phyloP scores from a whole-genome alignment of 305 asterid genomes.

The Ajuga reptans region DNA sequence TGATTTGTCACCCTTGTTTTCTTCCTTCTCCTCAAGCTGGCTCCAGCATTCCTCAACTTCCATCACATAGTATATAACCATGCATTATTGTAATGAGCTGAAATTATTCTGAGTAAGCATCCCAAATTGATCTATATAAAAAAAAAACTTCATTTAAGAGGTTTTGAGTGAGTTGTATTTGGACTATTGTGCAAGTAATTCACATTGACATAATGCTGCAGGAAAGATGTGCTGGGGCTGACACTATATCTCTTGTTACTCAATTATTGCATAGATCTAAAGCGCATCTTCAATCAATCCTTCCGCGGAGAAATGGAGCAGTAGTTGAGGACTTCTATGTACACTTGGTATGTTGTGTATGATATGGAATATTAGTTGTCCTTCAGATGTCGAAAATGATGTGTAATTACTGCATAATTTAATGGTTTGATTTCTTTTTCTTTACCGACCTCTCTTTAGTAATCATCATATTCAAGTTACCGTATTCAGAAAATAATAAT shows the following conservation, averaged over 20 bases:
- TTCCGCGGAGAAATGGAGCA: constrained; percentile 69
- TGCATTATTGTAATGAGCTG: constrained; percentile 1
- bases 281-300: constrained; percentile 81
- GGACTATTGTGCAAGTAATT: constrained; percentile 26
- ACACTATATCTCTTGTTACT: constrained; percentile 82
- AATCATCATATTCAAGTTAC: background rate
- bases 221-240: constrained; percentile 99
- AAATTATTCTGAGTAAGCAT: background rate
- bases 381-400: constrained; percentile 8
- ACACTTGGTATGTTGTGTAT: constrained; percentile 57
- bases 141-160: background rate
- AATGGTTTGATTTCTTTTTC: background rate
- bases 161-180: constrained; percentile 15
- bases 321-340: constrained; percentile 79
- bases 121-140: constrained; percentile 1
- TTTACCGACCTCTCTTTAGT: background rate
- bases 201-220: constrained; percentile 48
- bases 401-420: constrained; percentile 1
- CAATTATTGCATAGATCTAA: constrained; percentile 87
- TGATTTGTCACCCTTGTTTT: background rate
- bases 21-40: background rate
- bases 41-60: background rate
- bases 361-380: constrained; percentile 7
- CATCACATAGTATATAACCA: background rate
- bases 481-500: constrained; percentile 4